Evolutionary conservation across 2,329 filamentous ascomycete species (phyloP), one percentile per base, ranked within the genome.

Genomic region (Fusarium falciforme): DNA sequence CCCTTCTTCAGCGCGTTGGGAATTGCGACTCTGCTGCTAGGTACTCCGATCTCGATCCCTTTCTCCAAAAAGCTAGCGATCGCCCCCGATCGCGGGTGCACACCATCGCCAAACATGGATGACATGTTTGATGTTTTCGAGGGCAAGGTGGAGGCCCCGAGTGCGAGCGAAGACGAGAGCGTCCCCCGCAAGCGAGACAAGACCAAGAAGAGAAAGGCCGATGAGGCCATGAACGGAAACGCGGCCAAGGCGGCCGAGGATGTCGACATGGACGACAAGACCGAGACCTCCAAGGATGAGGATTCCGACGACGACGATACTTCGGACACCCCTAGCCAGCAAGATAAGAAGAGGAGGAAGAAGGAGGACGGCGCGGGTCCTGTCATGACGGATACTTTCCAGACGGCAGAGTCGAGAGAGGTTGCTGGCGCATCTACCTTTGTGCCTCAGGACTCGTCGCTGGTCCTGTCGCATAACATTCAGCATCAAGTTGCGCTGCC

Each of bases 401-500:
- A 98, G 85, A 98, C 96, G 14, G 95, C 96, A 80, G 92, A 98
- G 84, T 97, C 95, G 73, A 90, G 96, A 87, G 94, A 98, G 83
- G 89, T 99, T 42, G 94, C 93, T 25, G 93, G 92, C 29, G 93
- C 94, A 7, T 91, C 92, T 35, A 95, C 94, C 10, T 87, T 91
- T 64, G 85, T 89, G 17, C 75, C 87, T 87, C 82, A 90, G 74
- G 93, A 95, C 31, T 87, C 91, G 55, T 90, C 93, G 7, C 90
- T 99, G 31, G 92, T 97, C 25, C 85, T 99, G 61, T 96, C 94
- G 55, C 97, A 99, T 86, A 98, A 99, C 85, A 97, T 99, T 78
- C 95, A 97, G 84, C 96, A 99, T 87, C 96, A 99, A 84, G 96
- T 98, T 77, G 94, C 96, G 14, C 88, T 99, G 22, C 96, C 96